These are phyloP conservation scores for Zymoseptoria tritici DNA, from an alignment of 2,329 filamentous ascomycete genomes.

Conservation along the genomic window DNA sequence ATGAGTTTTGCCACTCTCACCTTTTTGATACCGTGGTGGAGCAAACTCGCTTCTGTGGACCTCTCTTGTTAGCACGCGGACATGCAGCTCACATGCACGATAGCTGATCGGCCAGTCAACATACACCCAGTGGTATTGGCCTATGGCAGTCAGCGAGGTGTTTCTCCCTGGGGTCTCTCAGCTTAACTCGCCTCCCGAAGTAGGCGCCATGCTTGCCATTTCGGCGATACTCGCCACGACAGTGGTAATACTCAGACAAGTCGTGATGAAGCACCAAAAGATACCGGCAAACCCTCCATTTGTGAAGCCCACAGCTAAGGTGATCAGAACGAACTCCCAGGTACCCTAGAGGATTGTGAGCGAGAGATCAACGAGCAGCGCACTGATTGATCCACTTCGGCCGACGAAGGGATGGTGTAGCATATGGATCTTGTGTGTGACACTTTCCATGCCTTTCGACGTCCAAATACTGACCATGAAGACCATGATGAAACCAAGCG, in stretches of 20 bases:
- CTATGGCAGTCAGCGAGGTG: too few relatives aligned
- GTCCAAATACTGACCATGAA: constrained; percentile 18
- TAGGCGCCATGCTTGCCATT: constrained; percentile 27
- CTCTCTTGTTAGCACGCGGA: too few relatives aligned
- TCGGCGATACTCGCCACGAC: constrained; percentile 24
- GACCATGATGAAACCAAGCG: constrained; percentile 27
- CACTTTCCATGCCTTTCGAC: too few relatives aligned
- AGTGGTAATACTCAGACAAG: constrained; percentile 12
- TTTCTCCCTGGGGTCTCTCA: too few relatives aligned
- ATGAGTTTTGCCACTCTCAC: too few relatives aligned
- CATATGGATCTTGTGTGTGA: not conserved
- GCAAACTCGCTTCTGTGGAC: constrained; percentile 19
- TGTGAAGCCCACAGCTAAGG: constrained; percentile 11
- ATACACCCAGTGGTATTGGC: constrained; percentile 2
- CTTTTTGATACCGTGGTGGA: constrained; percentile 15
- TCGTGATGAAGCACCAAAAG: constrained; percentile 14
- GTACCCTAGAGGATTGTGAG: constrained; percentile 9
- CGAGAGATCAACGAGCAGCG: not conserved
- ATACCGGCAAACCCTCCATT: constrained; percentile 20
- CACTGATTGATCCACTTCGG: not conserved
- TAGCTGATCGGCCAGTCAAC: too few relatives aligned
- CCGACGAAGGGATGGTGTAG: not conserved
- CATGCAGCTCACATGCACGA: too few relatives aligned
- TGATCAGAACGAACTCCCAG: constrained; percentile 19
- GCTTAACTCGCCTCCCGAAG: constrained; percentile 16